Conservation (phyloP, 306 rosid genomes). For the Heteromeles arbutifolia region DNA sequence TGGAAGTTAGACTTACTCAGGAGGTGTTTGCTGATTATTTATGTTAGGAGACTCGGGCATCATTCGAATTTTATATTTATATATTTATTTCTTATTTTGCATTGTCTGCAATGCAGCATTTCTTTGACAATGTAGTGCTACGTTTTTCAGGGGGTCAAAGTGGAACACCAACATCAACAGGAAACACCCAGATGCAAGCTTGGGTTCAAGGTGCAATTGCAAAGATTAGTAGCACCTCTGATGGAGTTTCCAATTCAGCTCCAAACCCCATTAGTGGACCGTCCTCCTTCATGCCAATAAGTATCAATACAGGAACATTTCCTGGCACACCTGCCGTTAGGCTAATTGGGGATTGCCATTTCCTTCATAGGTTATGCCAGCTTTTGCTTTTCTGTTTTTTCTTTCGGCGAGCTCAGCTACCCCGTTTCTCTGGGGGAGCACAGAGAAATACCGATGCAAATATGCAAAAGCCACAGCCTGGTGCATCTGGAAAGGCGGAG, state of each 20-base stretch:
- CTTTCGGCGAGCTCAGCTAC: slow-evolving; percentile 83
- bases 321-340: slow-evolving; percentile 99
- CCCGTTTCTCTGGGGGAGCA: slow-evolving; percentile 59
- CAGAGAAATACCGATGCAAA: slow-evolving; percentile 69
- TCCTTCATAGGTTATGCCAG: slow-evolving; percentile 94
- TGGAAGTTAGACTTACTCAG: not conserved
- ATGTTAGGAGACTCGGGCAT: not conserved
- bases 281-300: slow-evolving; percentile 88
- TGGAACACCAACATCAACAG: slow-evolving; percentile 66
- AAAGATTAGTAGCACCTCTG: slow-evolving; percentile 78
- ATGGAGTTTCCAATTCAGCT: slow-evolving; percentile 70
- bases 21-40: not conserved
- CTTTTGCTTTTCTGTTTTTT: slow-evolving; percentile 94
- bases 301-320: slow-evolving; percentile 97
- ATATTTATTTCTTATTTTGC: not conserved
- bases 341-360: slow-evolving; percentile 97
- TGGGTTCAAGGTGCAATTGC: slow-evolving; percentile 99
- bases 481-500: slow-evolving; percentile 71
- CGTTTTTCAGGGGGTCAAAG: slow-evolving; percentile 65
- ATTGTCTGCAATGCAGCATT: not conserved
- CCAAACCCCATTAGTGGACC: slow-evolving; percentile 93
- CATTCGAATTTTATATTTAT: not conserved
- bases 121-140: not conserved
- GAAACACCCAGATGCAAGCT: slow-evolving; percentile 89
- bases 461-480: slow-evolving; percentile 63